A percentile compares a stretch with the other conserved stretches of the same genome.
These are phyloP conservation scores for Penicillium egyptiacum DNA, from an alignment of 495 filamentous ascomycete genomes.

Conservation along the genomic window DNA sequence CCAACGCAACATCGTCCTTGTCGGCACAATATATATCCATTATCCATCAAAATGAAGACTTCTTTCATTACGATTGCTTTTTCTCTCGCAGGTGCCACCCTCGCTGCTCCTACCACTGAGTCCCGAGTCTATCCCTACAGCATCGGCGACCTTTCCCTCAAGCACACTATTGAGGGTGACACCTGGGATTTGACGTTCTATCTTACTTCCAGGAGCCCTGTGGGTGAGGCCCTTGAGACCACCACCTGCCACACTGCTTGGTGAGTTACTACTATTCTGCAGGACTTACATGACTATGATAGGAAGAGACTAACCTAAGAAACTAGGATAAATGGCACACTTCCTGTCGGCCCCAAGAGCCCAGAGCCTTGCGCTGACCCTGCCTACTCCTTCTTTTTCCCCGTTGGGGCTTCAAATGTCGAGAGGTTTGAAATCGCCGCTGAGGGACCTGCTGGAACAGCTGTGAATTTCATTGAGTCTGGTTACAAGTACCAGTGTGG, in stretches of 20 bases:
- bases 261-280: neutral
- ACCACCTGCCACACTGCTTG: slow-evolving; percentile 5
- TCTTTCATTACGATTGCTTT: neutral
- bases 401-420: neutral
- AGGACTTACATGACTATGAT: too few species aligned
- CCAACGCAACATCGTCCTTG: too few species aligned
- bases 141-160: neutral
- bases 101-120: neutral
- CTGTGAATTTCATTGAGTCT: neutral
- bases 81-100: neutral
- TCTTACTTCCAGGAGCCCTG: neutral
- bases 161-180: neutral
- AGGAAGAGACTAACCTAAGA: neutral
- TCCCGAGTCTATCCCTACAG: neutral
- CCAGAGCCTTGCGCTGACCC: slow-evolving; percentile 4
- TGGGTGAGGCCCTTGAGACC: neutral
- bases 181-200: neutral
- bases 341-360: neutral
- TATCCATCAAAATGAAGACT: neutral
- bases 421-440: neutral
- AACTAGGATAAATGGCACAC: neutral
- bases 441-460: neutral
- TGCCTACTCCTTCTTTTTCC: neutral
- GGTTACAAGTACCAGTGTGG: slow-evolving; percentile 9
- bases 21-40: too few species aligned